These are phyloP conservation scores for Ochetophila trinervis DNA, from an alignment of 306 rosid species.

Conservation along the genomic window DNA sequence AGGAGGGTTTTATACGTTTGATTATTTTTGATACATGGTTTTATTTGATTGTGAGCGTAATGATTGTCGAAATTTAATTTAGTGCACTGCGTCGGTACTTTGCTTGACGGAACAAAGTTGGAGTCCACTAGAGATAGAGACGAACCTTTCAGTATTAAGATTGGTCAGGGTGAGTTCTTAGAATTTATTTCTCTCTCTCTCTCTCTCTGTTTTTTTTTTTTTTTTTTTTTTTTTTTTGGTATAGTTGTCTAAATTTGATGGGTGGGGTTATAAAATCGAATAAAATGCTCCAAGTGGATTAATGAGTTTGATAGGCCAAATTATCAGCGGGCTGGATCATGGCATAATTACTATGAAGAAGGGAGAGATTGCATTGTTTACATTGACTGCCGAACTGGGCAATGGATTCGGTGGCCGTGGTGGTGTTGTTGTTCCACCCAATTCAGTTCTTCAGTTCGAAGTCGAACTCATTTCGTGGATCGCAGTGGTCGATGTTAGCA, in stretches of 20 bases:
- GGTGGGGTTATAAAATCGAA: neutral
- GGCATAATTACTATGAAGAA: slow-evolving; percentile 54
- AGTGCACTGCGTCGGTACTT: slow-evolving; percentile 57
- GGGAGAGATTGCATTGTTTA: slow-evolving; percentile 61
- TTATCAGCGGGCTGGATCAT: slow-evolving; percentile 48
- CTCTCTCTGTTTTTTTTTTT: neutral
- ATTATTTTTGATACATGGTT: neutral
- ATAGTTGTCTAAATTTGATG: slow-evolving; percentile 5
- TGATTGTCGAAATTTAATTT: slow-evolving; percentile 16
- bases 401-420: slow-evolving; percentile 13
- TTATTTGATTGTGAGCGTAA: neutral
- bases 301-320: slow-evolving; percentile 40
- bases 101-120: slow-evolving; percentile 46
- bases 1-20: neutral
- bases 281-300: slow-evolving; percentile 3
- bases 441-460: slow-evolving; percentile 41
- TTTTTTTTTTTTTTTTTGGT: neutral
- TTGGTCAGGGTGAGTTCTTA: slow-evolving; percentile 43
- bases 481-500: slow-evolving; percentile 49
- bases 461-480: slow-evolving; percentile 68
- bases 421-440: slow-evolving; percentile 18
- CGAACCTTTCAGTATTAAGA: slow-evolving; percentile 40
- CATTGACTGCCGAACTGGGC: slow-evolving; percentile 38
- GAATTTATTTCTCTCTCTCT: neutral
- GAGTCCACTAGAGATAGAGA: slow-evolving; percentile 47